Evolutionary conservation across 352 stramenopile species (phyloP).

Genomic region (Phytophthora tentaculata): DNA sequence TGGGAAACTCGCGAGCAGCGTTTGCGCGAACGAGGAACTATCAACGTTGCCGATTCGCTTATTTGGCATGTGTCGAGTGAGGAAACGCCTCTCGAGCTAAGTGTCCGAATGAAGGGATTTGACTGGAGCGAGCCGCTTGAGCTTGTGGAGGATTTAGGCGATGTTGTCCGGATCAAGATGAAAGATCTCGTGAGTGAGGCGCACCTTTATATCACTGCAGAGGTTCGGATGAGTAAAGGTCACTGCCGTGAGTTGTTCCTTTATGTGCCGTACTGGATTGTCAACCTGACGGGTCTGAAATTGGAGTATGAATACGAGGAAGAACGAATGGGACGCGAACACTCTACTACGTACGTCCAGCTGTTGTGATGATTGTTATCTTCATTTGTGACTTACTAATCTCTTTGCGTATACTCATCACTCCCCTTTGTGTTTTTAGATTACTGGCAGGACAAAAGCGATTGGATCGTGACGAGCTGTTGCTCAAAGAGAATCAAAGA

Average conservation of each 20-base stretch:
- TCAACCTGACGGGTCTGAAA: conserved; percentile 85
- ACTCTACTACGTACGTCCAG: conserved; percentile 60
- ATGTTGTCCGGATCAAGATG: conserved; percentile 75
- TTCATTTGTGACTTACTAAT: conserved; percentile 9
- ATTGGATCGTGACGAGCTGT: conserved; percentile 77
- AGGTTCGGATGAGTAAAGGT: conserved; percentile 60
- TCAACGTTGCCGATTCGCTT: conserved; percentile 78
- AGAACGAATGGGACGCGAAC: conserved; percentile 70
- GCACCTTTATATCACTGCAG: conserved; percentile 72
- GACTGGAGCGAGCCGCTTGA: conserved; percentile 83
- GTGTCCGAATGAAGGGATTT: conserved; percentile 85
- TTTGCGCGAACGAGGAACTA: conserved; percentile 77
- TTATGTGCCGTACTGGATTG: conserved; percentile 91
- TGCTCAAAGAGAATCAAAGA: conserved; percentile 71
- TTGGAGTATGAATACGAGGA: conserved; percentile 87
- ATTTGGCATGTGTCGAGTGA: conserved; percentile 86
- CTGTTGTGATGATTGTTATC: background rate
- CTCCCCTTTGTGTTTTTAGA: conserved; percentile 31
- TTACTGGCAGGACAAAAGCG: conserved; percentile 78
- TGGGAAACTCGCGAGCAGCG: conserved; percentile 84
- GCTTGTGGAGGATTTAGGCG: conserved; percentile 54
- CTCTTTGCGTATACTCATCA: background rate
- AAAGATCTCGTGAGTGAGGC: conserved; percentile 81
- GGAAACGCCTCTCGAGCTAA: conserved; percentile 78
- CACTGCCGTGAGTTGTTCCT: conserved; percentile 75